Evolutionary conservation across 805 yeast genomes (phyloP).

Genomic region (Torulaspora maleeae): DNA sequence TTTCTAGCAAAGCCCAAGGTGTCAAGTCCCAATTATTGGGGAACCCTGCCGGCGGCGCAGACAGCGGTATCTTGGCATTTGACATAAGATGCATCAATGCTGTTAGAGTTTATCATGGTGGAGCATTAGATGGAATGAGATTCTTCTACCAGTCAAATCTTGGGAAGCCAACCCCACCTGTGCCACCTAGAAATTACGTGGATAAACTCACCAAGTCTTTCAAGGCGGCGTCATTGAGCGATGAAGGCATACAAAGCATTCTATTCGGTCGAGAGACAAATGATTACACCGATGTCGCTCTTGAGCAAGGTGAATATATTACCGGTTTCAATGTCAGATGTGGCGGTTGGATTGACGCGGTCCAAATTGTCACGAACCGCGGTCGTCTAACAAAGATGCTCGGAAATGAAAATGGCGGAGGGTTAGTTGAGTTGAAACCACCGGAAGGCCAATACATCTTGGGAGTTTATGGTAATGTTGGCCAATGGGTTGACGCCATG

Average conservation of each 20-base stretch:
- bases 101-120: conserved; percentile 67
- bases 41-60: conserved; percentile 27
- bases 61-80: conserved; percentile 28
- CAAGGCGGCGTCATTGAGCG: conserved; percentile 15
- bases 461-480: conserved; percentile 69
- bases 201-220: conserved; percentile 28
- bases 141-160: conserved; percentile 37
- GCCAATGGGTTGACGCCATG: conserved; percentile 68
- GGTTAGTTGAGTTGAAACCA: conserved; percentile 50
- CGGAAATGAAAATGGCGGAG: conserved; percentile 71
- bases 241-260: conserved; percentile 15
- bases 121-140: conserved; percentile 77
- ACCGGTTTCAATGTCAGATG: conserved; percentile 58
- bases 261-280: conserved; percentile 51
- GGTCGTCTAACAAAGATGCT: conserved; percentile 52
- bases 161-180: conserved; percentile 34
- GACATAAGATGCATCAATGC: conserved; percentile 37
- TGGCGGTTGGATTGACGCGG: conserved; percentile 89
- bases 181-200: conserved; percentile 47
- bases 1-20: conserved; percentile 20
- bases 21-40: conserved; percentile 31
- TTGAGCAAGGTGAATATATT: conserved; percentile 57
- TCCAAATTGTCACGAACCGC: conserved; percentile 60
- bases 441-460: conserved; percentile 59
- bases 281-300: conserved; percentile 50